phyloP scores from a whole-genome alignment of 257 asterid species.

The Leptodermis oblonga region DNA sequence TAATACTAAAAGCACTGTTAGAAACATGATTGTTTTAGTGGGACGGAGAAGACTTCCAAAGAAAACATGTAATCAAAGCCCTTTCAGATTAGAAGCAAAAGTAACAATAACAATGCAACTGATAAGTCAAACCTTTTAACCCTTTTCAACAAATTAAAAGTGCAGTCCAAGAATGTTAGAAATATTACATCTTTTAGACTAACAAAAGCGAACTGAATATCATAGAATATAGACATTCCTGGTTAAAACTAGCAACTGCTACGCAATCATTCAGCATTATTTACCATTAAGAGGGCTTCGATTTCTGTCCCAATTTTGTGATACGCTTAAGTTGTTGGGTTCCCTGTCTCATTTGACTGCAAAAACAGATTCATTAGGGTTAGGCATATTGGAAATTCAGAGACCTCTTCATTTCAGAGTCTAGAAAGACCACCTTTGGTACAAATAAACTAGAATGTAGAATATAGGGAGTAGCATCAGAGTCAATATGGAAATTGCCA shows the following conservation, averaged over 20 bases:
- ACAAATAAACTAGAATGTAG: conserved; percentile 60
- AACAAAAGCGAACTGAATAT: not conserved
- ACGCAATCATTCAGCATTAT: not conserved
- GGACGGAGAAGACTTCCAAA: not conserved
- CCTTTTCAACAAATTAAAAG: not conserved
- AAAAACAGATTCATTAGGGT: conserved; percentile 13
- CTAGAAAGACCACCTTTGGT: conserved; percentile 52
- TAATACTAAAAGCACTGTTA: too few relatives aligned
- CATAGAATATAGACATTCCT: not conserved
- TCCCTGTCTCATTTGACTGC: conserved; percentile 60
- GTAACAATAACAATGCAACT: not conserved
- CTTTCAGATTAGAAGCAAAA: not conserved
- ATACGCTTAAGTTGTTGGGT: conserved; percentile 66
- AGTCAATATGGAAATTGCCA: conserved; percentile 61
- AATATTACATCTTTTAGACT: not conserved
- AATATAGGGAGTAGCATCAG: conserved; percentile 85
- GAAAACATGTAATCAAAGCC: not conserved
- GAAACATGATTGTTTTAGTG: not conserved
- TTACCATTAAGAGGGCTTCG: conserved; percentile 61
- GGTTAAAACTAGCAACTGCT: not conserved
- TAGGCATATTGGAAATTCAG: not conserved
- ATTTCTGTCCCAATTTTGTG: conserved; percentile 50
- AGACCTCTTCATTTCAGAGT: conserved; percentile 11
- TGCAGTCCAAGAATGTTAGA: not conserved
- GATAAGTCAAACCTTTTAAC: not conserved